Base-by-base conservation (phyloP, 1,284 basidiomycete genomes). In the Cerrena zonata region DNA sequence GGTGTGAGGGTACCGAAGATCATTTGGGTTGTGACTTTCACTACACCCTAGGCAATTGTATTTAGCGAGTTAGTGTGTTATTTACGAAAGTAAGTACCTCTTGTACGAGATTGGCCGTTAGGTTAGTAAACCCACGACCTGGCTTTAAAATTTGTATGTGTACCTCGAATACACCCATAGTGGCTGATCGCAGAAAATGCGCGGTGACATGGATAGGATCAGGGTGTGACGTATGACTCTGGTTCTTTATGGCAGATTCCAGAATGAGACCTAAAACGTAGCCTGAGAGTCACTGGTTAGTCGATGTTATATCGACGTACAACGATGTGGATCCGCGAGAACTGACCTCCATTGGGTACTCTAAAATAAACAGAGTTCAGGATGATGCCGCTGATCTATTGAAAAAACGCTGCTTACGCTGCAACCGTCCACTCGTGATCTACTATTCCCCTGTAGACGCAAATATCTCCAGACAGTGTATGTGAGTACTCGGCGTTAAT, bases 201-300 rank as follows among this genome's bases (percentile, higher is more conserved):
- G 79, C 79, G 2, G 77, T 79, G 46, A 81, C 63, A 59, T 84
- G 77, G 27, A 84, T 65, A 4, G 78, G 76, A 54, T 85, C 82
- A 18, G 61, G 65, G 58, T 82, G 80, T 10, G 57, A 25, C 2
- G 76, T 73, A 5, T 52, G 47, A 2, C 70, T 62, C 61, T 84
- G 82, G 47, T 76, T 62, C 50, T 73, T 66, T 7, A 78, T 70
- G 49, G 74, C 78, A 15, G 82, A 74, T 30, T 82, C 71, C 0
- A 85, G 52, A 18, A 80, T 64, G 30, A 80, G 62, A 1, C 75
- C 78, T 13, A 86, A 66, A 19, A 77, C 65, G 57, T 82, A 84
- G 19, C 83, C 82, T 84, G 52, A 39, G n/a, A n/a, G n/a, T n/a
- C n/a, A n/a, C n/a, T n/a, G n/a, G n/a, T n/a, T n/a, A n/a, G n/a